A percentile compares a stretch with the other conserved stretches of the same genome.
These are phyloP conservation scores for Anacardium occidentale DNA, from an alignment of 345 rosid genomes.

Conservation along the genomic window DNA sequence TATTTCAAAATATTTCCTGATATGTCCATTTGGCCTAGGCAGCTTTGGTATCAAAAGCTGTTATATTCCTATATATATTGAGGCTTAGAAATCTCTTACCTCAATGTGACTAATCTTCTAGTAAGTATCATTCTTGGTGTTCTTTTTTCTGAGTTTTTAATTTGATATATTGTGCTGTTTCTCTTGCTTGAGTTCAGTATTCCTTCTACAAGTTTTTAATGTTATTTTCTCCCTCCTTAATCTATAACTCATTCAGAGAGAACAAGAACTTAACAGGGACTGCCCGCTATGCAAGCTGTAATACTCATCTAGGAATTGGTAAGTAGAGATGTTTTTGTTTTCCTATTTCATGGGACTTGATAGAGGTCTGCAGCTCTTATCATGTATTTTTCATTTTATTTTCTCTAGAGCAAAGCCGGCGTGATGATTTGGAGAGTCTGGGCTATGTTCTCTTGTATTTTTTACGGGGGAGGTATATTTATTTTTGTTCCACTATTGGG, in stretches of 20 bases:
- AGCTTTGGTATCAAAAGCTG: no score
- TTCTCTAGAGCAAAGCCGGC: conserved; percentile 47
- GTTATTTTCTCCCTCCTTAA: background rate
- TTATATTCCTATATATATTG: no score
- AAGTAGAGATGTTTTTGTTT: conserved; percentile 11
- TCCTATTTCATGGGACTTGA: background rate
- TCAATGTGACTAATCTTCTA: no score
- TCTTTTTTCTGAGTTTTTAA: background rate
- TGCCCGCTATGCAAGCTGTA: conserved; percentile 61
- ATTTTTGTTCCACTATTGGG: background rate
- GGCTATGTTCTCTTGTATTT: conserved; percentile 53
- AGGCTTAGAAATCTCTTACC: no score
- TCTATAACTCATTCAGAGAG: conserved; percentile 35
- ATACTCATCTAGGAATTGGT: conserved; percentile 65
- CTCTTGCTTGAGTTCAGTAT: background rate
- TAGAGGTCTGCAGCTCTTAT: background rate
- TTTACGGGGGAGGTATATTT: conserved; percentile 55
- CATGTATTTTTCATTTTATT: background rate
- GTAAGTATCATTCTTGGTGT: background rate
- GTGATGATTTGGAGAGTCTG: conserved; percentile 62
- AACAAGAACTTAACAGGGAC: conserved; percentile 60
- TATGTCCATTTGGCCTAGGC: no score
- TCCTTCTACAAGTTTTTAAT: background rate
- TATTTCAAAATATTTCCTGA: no score
- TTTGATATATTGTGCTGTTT: background rate